Evolutionary conservation across 1,139 yeast genomes (phyloP).

Genomic region (Lodderomyces elongisporus): DNA sequence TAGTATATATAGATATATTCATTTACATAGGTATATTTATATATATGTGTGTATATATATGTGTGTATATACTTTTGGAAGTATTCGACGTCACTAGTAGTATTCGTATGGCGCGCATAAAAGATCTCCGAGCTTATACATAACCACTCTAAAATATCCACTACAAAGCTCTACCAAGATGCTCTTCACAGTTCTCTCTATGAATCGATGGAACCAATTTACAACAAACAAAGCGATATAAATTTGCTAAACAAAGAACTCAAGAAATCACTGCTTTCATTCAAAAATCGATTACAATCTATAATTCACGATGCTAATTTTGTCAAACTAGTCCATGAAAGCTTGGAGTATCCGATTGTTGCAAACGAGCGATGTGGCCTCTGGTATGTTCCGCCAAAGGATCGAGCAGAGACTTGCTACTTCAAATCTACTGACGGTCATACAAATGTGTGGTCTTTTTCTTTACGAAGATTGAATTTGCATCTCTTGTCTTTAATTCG

Average conservation of each 20-base stretch:
- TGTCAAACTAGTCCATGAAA: slow-evolving; percentile 15
- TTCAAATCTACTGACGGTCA: slow-evolving; percentile 94
- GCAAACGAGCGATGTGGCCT: slow-evolving; percentile 86
- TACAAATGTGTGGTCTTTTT: slow-evolving; percentile 72
- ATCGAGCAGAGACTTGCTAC: slow-evolving; percentile 41
- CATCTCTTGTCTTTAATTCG: slow-evolving; percentile 54
- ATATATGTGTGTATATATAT: too few species aligned
- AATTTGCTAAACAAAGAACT: slow-evolving; percentile 31
- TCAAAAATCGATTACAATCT: slow-evolving; percentile 64
- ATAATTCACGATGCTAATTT: slow-evolving; percentile 54
- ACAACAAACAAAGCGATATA: slow-evolving; percentile 15
- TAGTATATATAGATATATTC: too few species aligned
- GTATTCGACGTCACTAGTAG: too few species aligned
- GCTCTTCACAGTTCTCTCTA: too few species aligned
- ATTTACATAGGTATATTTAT: too few species aligned
- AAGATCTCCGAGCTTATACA: too few species aligned
- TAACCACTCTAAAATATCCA: too few species aligned
- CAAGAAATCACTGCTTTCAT: slow-evolving; percentile 50
- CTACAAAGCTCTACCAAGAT: too few species aligned
- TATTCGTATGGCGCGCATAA: too few species aligned
- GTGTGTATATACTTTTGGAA: too few species aligned
- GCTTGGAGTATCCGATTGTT: slow-evolving; percentile 34
- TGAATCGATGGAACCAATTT: slow-evolving; percentile 6
- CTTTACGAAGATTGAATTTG: slow-evolving; percentile 65
- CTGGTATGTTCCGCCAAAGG: slow-evolving; percentile 59